Evolutionary conservation across 2,329 filamentous ascomycete species (phyloP).

Genomic region (Fonsecaea erecta): DNA sequence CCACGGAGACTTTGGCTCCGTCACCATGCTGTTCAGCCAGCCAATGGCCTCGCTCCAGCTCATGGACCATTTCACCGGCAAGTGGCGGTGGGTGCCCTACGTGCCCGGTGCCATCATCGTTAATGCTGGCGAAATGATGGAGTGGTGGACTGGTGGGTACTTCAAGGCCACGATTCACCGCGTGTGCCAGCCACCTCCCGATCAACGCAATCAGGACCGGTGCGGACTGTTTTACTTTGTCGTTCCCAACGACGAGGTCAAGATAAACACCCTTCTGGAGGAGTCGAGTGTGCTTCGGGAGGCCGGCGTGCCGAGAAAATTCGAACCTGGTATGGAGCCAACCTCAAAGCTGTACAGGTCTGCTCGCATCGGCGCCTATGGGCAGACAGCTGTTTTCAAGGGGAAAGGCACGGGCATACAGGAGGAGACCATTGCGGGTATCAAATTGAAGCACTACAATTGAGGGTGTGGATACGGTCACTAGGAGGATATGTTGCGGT

Average conservation of each 20-base stretch:
- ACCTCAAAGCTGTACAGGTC: slow-evolving; percentile 11
- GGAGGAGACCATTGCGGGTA: slow-evolving; percentile 13
- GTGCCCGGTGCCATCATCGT: slow-evolving; percentile 58
- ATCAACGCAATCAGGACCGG: slow-evolving; percentile 18
- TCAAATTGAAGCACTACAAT: slow-evolving; percentile 16
- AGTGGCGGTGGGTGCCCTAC: slow-evolving; percentile 58
- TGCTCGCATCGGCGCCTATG: slow-evolving; percentile 1
- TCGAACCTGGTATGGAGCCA: slow-evolving; percentile 5
- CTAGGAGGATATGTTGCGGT: background rate
- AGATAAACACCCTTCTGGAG: slow-evolving; percentile 37
- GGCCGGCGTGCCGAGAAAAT: slow-evolving; percentile 13
- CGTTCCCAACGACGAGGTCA: slow-evolving; percentile 49
- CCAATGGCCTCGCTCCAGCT: slow-evolving; percentile 64
- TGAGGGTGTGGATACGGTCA: background rate
- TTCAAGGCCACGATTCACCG: slow-evolving; percentile 19
- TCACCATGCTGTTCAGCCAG: slow-evolving; percentile 63
- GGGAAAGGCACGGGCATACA: slow-evolving; percentile 5
- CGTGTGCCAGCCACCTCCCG: slow-evolving; percentile 11
- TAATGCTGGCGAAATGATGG: slow-evolving; percentile 57
- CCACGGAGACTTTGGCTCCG: slow-evolving; percentile 62
- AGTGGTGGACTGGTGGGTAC: slow-evolving; percentile 56
- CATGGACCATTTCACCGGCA: slow-evolving; percentile 47
- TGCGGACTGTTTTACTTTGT: slow-evolving; percentile 18
- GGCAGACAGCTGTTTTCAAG: slow-evolving; percentile 2
- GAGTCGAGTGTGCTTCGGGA: slow-evolving; percentile 4